Evolutionary conservation across 2,329 filamentous ascomycete species (phyloP).

Genomic region (Colletotrichum trifolii): DNA sequence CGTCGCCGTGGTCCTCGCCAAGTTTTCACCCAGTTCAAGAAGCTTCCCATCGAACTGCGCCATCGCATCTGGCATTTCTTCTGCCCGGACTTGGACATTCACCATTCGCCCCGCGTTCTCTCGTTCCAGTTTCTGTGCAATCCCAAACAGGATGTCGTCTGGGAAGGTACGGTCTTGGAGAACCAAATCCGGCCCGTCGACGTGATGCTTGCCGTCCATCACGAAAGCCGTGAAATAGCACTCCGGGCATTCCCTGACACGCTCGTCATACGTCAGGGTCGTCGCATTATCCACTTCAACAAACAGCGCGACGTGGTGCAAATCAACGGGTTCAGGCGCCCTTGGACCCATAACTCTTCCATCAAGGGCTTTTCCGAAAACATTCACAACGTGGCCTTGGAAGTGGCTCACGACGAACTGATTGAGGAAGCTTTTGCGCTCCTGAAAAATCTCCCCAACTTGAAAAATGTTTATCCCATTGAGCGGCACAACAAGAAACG

Average conservation of each 20-base stretch:
- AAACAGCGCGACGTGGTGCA: conserved; percentile 45
- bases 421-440: background rate
- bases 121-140: conserved; percentile 39
- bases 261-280: conserved; percentile 43
- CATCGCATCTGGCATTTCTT: conserved; percentile 47
- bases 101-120: conserved; percentile 42
- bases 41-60: conserved; percentile 49
- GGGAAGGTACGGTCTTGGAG: conserved; percentile 34
- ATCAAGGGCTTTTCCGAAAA: conserved; percentile 44
- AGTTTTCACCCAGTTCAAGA: conserved; percentile 42
- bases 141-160: conserved; percentile 22
- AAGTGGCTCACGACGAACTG: background rate
- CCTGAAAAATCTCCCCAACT: conserved; percentile 38
- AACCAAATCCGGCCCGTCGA: conserved; percentile 38
- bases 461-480: conserved; percentile 44
- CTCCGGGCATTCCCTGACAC: conserved; percentile 46
- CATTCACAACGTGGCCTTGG: conserved; percentile 44
- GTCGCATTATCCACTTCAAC: conserved; percentile 45
- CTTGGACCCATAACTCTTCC: conserved; percentile 26
- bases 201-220: conserved; percentile 46
- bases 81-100: conserved; percentile 45
- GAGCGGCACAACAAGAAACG: conserved; percentile 26
- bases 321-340: conserved; percentile 12
- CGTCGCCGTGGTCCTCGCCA: background rate
- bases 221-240: conserved; percentile 50